Conservation (phyloP, 163 green algal species). For the Coccomyxa subellipsoidea region DNA sequence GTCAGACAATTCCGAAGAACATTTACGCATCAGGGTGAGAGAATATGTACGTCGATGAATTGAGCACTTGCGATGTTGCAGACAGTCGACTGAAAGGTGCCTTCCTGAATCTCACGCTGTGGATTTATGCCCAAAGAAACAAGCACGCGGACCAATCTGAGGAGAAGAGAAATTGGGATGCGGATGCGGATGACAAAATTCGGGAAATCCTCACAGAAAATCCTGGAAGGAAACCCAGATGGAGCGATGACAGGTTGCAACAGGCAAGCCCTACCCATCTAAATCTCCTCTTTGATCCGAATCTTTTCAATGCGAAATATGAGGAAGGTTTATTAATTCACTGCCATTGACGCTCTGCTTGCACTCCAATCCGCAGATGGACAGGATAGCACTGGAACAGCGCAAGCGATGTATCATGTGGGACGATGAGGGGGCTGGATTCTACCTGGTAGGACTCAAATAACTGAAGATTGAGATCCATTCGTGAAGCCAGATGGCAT, state of each 20-base stretch:
- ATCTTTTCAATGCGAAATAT: too few species aligned
- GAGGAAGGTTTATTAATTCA: background rate
- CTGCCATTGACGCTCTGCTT: background rate
- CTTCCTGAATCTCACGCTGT: too few species aligned
- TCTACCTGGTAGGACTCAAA: constrained; percentile 26
- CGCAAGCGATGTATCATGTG: constrained; percentile 42
- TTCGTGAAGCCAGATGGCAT: too few species aligned
- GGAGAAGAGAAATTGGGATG: background rate
- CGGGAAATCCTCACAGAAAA: background rate
- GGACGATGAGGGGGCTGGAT: constrained; percentile 32
- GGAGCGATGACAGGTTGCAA: background rate
- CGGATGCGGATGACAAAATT: background rate
- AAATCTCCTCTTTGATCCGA: too few species aligned
- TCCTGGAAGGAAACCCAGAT: background rate
- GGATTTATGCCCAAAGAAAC: background rate
- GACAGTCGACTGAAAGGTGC: too few species aligned
- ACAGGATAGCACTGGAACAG: constrained; percentile 23
- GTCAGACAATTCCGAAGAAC: background rate
- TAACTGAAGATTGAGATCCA: background rate
- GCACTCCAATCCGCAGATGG: constrained; percentile 16
- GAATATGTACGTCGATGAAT: too few species aligned
- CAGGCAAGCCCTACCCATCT: too few species aligned
- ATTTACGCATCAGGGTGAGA: background rate
- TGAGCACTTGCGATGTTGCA: too few species aligned
- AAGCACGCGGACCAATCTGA: background rate